These are phyloP conservation scores for Populus pruinosa DNA, from an alignment of 345 rosid genomes.

Conservation along the genomic window DNA sequence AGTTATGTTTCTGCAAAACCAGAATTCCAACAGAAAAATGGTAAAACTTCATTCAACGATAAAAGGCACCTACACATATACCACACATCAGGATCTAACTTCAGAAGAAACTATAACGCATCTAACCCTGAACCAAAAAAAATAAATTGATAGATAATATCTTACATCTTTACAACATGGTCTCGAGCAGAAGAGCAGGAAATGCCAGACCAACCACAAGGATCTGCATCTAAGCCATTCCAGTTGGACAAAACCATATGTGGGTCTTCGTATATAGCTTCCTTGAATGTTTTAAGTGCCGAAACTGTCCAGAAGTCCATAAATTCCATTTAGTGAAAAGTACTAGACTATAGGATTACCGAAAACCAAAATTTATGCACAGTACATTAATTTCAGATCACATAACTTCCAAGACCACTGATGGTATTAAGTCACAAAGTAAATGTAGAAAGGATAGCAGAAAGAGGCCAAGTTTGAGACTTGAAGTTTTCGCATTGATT, in stretches of 20 bases:
- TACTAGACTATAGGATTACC: background rate
- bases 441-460: constrained; percentile 4
- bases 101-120: background rate
- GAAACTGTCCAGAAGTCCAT: constrained; percentile 39
- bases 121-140: background rate
- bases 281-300: constrained; percentile 76
- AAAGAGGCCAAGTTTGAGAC: background rate
- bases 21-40: constrained; percentile 11
- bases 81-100: background rate
- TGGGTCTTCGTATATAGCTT: constrained; percentile 89
- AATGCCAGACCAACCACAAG: constrained; percentile 82
- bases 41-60: constrained; percentile 9
- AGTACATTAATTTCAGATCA: constrained; percentile 6
- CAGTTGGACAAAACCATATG: constrained; percentile 67
- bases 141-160: background rate
- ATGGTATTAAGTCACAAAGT: constrained; percentile 4
- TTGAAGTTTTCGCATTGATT: background rate
- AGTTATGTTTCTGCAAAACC: constrained; percentile 66
- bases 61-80: constrained; percentile 2
- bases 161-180: constrained; percentile 85
- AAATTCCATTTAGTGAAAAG: constrained; percentile 21
- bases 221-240: constrained; percentile 77
- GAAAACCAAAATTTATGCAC: background rate
- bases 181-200: constrained; percentile 50
- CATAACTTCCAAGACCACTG: background rate